Evolutionary conservation across 1,284 basidiomycete genomes (phyloP), one percentile per base, ranked within the genome.

Genomic region (Psilocybe mexicana): DNA sequence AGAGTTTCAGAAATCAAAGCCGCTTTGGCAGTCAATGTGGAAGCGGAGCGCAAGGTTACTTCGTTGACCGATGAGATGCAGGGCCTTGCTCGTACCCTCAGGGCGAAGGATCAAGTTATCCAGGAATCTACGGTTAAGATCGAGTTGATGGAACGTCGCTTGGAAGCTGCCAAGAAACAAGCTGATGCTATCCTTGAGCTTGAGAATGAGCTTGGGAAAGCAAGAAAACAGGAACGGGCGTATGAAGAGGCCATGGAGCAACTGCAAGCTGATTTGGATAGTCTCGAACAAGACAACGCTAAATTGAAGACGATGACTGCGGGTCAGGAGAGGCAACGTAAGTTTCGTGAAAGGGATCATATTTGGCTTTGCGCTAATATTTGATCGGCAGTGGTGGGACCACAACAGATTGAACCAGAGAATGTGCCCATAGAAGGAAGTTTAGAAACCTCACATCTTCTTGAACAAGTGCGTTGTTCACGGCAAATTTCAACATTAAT

Each of bases 171-270:
- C 59, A 95, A 94, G 79, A 93, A 91, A 70, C 91, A 94, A 73
- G 87, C 88, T 1, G 96, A 98, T 60, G 77, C 84, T 24, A 91
- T 98, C 55, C 74, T 80, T 18, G 90, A 93, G 58, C 83, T 98
- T 23, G 93, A 97, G 72, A 77, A 72, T 30, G 90, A 96, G 65
- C 79, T 98, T 1, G 74, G 80, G 30, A 94, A 94, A 71, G 84
- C 87, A 6, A 86, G 87, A 70, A 92, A 92, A 70, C 92, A 96
- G 68, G 93, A 96, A 72, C 83, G 88, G 61, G 87, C 90, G 26
- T 94, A 95, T 65, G 91, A 94, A 69, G 94, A 96, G 63, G 93
- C 94, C 1, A 92, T 98, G 77, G 94, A 96, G 65, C 92, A 94
- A 66, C 74, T 98, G 24, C 95, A 97, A 69, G 83, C 86, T 3